Base-by-base conservation (phyloP, 1,284 basidiomycete genomes). In the Cystobasidium sp. region DNA sequence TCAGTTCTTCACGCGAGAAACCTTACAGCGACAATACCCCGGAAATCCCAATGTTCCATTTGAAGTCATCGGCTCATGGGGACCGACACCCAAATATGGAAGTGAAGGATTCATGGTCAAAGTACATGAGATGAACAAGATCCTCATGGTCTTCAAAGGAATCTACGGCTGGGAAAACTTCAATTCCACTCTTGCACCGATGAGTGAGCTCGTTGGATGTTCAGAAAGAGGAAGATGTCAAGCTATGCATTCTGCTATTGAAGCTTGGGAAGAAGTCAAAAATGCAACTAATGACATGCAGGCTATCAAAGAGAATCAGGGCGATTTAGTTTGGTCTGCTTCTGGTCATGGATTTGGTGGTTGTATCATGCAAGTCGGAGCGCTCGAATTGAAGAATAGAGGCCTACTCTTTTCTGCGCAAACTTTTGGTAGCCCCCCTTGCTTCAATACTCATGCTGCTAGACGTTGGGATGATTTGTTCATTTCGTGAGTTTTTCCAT, bases 201-300 rank as follows among this genome's bases (percentile, higher is more conserved):
- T 73, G 6, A 20, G 20, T 5, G 71, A 59, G 3, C 31, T 31
- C 1, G 58, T 74, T 20, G 75, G 75, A 6, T 76, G 75, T 44
- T 39, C 67, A 31, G 41, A 52, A 8, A 59, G 39, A 20, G 74
- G 75, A 55, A 76, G 47, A 58, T 72, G 53, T 8, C 75, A 76
- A 24, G 41, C 53, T 8, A 72, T 31, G 31, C 31, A 31, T 31
- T 31, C 72, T 1, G 75, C 75, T 16, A 58, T 62, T 20, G 70
- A 76, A 69, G 75, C 75, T 12, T 76, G 75, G 75, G 20, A 41
- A 47, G 75, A 76, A 55, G 65, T 76, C 6, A 73, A 74, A 58
- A 46, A 41, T 43, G 63, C 37, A 37, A 76, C 75, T 2, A 64
- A 76, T 37, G 75, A 76, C 24, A 53, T 76, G 46, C 37, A 49